Base-by-base conservation (phyloP, 331 rosid species). In the Malus hybrid region DNA sequence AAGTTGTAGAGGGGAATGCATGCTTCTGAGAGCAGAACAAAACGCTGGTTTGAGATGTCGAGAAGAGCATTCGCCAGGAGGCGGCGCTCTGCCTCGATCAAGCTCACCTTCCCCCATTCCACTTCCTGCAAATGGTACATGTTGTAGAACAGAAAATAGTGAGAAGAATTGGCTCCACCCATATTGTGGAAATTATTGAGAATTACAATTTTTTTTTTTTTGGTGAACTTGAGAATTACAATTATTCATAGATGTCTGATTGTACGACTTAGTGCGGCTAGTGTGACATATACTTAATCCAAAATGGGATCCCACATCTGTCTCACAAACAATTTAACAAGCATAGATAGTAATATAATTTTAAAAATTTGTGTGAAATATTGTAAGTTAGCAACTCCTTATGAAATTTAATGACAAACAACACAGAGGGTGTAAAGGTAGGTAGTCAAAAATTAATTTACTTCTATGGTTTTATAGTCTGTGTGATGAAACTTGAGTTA, bases 1-100 rank as follows among this genome's bases (percentile, higher is more conserved):
- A 94, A 91, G 84, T 90, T 90, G 90, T 81, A 88, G 28, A 94
- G 90, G 2, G 99, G 99, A 7, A 94, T 86, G 83, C 99, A 90
- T 0, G 97, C 59, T 54, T 94, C 97, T 1, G 99, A 92, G n/a
- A 94, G 76, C 34, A 94, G 92, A 63, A 91, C 86, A 28, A 94
- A 90, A 2, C 96, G 83, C 65, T 91, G 86, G 90, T 94, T 94
- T 34, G 95, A 90, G 28, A 90, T 5, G 70, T 94, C 98, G 2
- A 94, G 90, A 7, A 94, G 98, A 1, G 97, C 98, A 28, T 93
- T 94, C 6, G 91, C 91, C 1, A 94, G 79, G 0, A 91, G 85
- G 3, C 90, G 93, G 0, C 96, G 86, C 78, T 93, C 97, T 1
- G 95, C 98, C 77, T 88, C 98, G 3, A 94, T 83, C 97, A 91